Evolutionary conservation across 2,329 filamentous ascomycete species (phyloP).

Genomic region (Penicillium brevicompactum): DNA sequence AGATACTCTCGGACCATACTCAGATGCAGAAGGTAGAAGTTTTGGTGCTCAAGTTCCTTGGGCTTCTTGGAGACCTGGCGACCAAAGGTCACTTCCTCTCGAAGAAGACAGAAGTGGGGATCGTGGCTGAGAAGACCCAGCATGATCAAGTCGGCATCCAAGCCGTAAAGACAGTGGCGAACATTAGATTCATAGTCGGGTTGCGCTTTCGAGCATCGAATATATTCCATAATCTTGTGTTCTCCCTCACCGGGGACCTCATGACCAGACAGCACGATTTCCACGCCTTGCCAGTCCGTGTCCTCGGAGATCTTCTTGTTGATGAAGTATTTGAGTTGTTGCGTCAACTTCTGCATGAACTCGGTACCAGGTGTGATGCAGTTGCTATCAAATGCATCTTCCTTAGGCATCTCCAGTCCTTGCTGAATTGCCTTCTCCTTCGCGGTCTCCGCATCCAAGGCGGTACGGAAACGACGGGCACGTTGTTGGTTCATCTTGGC

Average conservation of each 20-base stretch:
- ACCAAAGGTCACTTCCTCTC: constrained; percentile 97
- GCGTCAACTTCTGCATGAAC: constrained; percentile 95
- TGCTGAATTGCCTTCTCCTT: constrained; percentile 89
- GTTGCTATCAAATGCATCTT: constrained; percentile 97
- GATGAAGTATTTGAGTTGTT: constrained; percentile 96
- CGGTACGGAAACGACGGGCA: constrained; percentile 90
- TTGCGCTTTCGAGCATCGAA: constrained; percentile 94
- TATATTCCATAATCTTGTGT: constrained; percentile 99
- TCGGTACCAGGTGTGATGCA: constrained; percentile 95
- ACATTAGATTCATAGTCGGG: constrained; percentile 89
- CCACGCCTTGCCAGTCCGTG: constrained; percentile 94
- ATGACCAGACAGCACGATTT: constrained; percentile 94
- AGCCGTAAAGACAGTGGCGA: constrained; percentile 93
- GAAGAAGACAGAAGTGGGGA: constrained; percentile 93
- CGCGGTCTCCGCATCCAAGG: constrained; percentile 83
- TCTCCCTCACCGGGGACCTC: constrained; percentile 98
- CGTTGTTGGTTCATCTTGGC: constrained; percentile 99
- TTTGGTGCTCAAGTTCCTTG: constrained; percentile 97
- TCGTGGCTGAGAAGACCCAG: constrained; percentile 94
- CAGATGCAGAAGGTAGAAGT: constrained; percentile 95
- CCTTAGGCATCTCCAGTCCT: constrained; percentile 89
- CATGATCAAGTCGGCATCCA: constrained; percentile 99
- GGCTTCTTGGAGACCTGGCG: constrained; percentile 83
- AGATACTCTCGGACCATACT: constrained; percentile 97
- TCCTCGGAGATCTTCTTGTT: constrained; percentile 99